These are phyloP conservation scores for Cryphonectria naterciae DNA, from an alignment of 2,329 filamentous ascomycete species.

Conservation along the genomic window DNA sequence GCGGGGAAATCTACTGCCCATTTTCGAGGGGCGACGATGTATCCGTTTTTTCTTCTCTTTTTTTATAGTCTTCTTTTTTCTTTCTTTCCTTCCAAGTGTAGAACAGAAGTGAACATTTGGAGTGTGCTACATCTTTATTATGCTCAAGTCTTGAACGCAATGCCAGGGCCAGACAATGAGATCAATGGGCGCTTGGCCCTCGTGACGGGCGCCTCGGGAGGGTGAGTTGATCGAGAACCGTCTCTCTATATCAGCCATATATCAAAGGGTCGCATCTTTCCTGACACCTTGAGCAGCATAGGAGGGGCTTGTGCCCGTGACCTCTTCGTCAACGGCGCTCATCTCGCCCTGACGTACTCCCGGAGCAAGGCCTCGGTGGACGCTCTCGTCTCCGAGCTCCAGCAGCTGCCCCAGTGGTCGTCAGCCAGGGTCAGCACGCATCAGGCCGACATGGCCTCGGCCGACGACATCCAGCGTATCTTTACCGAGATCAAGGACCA, in stretches of 20 bases:
- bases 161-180: slow-evolving; percentile 43
- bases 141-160: slow-evolving; percentile 4
- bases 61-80: neutral
- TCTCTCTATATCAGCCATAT: neutral
- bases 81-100: neutral
- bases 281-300: slow-evolving; percentile 49
- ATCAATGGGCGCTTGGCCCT: slow-evolving; percentile 59
- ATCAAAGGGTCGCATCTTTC: neutral
- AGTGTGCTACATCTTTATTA: neutral
- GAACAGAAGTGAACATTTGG: neutral
- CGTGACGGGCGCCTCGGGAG: slow-evolving; percentile 64
- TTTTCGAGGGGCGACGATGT: neutral
- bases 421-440: slow-evolving; percentile 53
- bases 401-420: slow-evolving; percentile 39
- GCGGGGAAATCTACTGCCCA: slow-evolving; percentile 1
- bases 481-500: slow-evolving; percentile 57
- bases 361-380: slow-evolving; percentile 52
- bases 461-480: slow-evolving; percentile 56
- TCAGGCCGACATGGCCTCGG: slow-evolving; percentile 60
- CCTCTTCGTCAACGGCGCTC: slow-evolving; percentile 54
- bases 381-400: slow-evolving; percentile 47
- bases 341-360: slow-evolving; percentile 64
- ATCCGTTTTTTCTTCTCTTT: no score
- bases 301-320: slow-evolving; percentile 61
- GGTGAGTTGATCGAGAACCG: slow-evolving; percentile 45